phyloP scores from a whole-genome alignment of 2,329 filamentous ascomycete genomes.

The Fusarium newnesense region DNA sequence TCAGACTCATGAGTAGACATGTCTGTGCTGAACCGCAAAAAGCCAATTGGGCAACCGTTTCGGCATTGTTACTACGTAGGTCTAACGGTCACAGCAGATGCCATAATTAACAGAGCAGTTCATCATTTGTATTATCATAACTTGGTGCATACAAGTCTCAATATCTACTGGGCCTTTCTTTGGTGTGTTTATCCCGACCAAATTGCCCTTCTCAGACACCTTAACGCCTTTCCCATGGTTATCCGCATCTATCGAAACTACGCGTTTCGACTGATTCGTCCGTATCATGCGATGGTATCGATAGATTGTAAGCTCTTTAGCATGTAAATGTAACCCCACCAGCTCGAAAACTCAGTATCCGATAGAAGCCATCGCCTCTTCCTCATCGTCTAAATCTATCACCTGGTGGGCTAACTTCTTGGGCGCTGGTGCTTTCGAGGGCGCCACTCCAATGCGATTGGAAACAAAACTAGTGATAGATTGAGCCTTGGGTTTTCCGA shows the following conservation, averaged over 20 bases:
- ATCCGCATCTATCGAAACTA: slow-evolving; percentile 9
- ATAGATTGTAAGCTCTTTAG: slow-evolving; percentile 6
- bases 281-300: slow-evolving; percentile 24
- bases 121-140: slow-evolving; percentile 32
- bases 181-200: slow-evolving; percentile 18
- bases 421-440: slow-evolving; percentile 14
- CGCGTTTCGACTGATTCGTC: not conserved
- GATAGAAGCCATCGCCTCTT: slow-evolving; percentile 60
- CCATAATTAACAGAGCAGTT: not conserved
- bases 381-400: slow-evolving; percentile 59
- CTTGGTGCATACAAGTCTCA: slow-evolving; percentile 19
- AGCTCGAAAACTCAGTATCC: slow-evolving; percentile 46
- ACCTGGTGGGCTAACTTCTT: slow-evolving; percentile 33
- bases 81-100: not conserved
- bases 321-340: not conserved
- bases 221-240: slow-evolving; percentile 23
- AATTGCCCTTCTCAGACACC: slow-evolving; percentile 7
- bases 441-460: slow-evolving; percentile 46
- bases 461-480: slow-evolving; percentile 55
- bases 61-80: not conserved
- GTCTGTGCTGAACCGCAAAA: not conserved
- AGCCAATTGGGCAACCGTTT: not conserved
- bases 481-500: slow-evolving; percentile 44
- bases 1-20: not conserved
- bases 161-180: slow-evolving; percentile 28